Percentiles rank a stretch among this genome's conserved stretches.
These are phyloP conservation scores for Pseudovirgaria hyperparasitica DNA, from an alignment of 2,329 filamentous ascomycete genomes.

Conservation along the genomic window DNA sequence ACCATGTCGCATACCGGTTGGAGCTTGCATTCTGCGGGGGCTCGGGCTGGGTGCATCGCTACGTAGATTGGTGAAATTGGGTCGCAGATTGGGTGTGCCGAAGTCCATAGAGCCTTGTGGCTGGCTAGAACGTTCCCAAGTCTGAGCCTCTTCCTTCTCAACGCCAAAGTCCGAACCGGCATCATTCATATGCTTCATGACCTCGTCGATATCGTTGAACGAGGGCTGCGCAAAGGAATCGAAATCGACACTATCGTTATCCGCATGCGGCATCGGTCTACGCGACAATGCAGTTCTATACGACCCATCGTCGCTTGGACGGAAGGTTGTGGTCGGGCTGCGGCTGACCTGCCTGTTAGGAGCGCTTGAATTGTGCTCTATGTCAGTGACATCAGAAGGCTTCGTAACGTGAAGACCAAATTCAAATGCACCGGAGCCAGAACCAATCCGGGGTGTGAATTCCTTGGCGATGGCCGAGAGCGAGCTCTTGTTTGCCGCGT, in stretches of 20 bases:
- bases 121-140: constrained; percentile 22
- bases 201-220: constrained; percentile 79
- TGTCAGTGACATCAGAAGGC: constrained; percentile 17
- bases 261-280: constrained; percentile 19
- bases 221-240: constrained; percentile 30
- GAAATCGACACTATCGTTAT: constrained; percentile 24
- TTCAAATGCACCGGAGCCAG: constrained; percentile 18
- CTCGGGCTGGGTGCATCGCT: constrained; percentile 66
- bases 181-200: constrained; percentile 76
- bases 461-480: constrained; percentile 60
- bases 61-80: constrained; percentile 36
- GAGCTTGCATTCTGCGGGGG: constrained; percentile 38
- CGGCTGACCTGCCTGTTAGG: constrained; percentile 15
- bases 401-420: constrained; percentile 27
- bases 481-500: constrained; percentile 34
- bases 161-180: constrained; percentile 62
- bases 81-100: constrained; percentile 17
- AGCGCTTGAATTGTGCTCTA: constrained; percentile 10
- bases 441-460: constrained; percentile 40
- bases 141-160: constrained; percentile 44
- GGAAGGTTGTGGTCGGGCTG: constrained; percentile 26
- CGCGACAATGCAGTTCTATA: constrained; percentile 23
- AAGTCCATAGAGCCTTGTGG: constrained; percentile 21
- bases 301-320: constrained; percentile 26
- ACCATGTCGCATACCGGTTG: constrained; percentile 28